These are phyloP conservation scores for Phaffomyces antillensis DNA, from an alignment of 805 yeast species.

Conservation along the genomic window DNA sequence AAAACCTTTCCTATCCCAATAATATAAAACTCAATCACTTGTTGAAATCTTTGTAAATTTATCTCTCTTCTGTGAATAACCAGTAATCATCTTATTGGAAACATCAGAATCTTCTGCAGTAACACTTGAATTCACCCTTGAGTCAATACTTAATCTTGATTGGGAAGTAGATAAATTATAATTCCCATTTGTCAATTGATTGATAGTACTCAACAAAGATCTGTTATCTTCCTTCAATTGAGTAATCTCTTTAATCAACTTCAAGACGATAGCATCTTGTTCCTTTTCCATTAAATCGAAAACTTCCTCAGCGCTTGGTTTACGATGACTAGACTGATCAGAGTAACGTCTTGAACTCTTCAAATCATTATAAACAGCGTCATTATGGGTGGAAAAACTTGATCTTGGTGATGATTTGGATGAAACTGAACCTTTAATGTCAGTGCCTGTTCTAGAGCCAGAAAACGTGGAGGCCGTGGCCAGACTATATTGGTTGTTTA, in stretches of 20 bases:
- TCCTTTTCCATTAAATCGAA: conserved; percentile 62
- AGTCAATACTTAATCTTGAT: conserved; percentile 7
- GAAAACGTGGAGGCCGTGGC: neutral
- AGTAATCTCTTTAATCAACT: conserved; percentile 56
- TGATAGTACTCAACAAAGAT: conserved; percentile 23
- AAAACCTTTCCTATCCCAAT: too few species aligned
- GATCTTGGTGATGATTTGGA: conserved; percentile 17
- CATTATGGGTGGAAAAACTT: conserved; percentile 7
- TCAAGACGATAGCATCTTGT: conserved; percentile 68
- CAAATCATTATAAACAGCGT: conserved; percentile 6
- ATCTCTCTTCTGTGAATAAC: neutral
- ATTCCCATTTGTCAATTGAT: conserved; percentile 9
- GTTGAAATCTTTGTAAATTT: neutral
- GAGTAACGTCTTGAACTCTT: conserved; percentile 14
- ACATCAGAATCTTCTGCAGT: conserved; percentile 1
- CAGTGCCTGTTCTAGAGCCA: neutral
- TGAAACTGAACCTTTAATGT: conserved; percentile 1
- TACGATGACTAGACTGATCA: conserved; percentile 8
- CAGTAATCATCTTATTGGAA: neutral
- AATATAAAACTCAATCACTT: neutral
- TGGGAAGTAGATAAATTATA: conserved; percentile 1
- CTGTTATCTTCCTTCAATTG: conserved; percentile 47
- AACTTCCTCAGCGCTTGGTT: conserved; percentile 38
- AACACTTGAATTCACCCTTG: conserved; percentile 11
- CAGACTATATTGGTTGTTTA: conserved; percentile 1